phyloP scores from a whole-genome alignment of 257 asterid species.

The Plantago major region DNA sequence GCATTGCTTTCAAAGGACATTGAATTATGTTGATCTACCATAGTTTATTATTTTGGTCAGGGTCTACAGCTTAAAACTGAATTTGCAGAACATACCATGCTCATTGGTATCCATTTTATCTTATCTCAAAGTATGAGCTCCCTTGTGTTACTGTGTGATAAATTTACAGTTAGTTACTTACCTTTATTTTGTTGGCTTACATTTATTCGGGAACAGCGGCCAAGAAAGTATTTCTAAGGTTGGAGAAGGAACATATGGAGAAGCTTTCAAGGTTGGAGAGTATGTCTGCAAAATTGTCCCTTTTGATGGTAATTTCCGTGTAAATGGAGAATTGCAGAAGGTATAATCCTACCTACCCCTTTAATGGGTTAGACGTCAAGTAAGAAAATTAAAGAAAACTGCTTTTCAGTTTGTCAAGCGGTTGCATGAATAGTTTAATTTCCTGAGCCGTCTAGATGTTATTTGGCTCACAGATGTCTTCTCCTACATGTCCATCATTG shows the following conservation, averaged over 20 bases:
- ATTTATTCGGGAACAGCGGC: conserved; percentile 44
- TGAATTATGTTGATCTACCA: conserved; percentile 13
- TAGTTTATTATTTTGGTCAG: conserved; percentile 7
- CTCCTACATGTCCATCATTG: no score
- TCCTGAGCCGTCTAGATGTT: no score
- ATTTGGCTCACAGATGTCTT: no score
- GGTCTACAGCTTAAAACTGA: conserved; percentile 13
- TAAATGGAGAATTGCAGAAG: conserved; percentile 92
- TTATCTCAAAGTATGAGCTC: background rate
- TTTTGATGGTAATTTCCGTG: conserved; percentile 70
- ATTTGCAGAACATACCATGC: conserved; percentile 15
- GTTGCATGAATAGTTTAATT: no score
- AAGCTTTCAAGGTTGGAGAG: conserved; percentile 84
- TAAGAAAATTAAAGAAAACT: no score
- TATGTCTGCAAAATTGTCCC: conserved; percentile 95
- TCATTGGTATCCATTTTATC: conserved; percentile 11
- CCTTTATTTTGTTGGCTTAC: conserved; percentile 17
- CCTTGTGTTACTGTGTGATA: no score
- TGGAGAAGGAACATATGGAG: conserved; percentile 97
- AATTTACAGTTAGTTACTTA: background rate
- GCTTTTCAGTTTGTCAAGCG: no score
- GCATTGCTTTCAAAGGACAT: conserved; percentile 13
- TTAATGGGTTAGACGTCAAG: background rate
- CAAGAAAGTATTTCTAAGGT: conserved; percentile 51
- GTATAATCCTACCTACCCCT: conserved; percentile 22